Base-by-base conservation (phyloP, 306 rosid species). In the Clitoria ternatea region DNA sequence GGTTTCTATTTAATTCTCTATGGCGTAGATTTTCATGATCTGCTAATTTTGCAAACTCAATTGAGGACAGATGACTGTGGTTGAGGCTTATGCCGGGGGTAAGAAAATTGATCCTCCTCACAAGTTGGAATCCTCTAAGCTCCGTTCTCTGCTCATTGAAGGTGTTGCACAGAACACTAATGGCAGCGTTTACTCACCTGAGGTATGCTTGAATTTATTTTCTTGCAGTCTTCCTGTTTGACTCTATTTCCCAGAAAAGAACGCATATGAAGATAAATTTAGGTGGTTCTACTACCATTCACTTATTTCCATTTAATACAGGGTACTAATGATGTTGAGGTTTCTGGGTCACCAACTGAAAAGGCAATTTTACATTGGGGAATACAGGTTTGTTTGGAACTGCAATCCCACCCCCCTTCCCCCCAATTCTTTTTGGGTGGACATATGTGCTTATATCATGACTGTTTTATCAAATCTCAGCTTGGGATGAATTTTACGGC, bases 261-360 rank as follows among this genome's bases (percentile, higher is more conserved):
- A 29, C 40, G 23, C 5, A 1, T 53, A 66, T 18, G 47, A 20
- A 22, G 65, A 56, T 23, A 49, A 50, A 70, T 35, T 12, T 33
- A 8, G 42, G 35, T 35, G 22, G 10, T 49, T 39, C 45, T 48
- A 37, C 54, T 40, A 32, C 62, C 17, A 30, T 57, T 39, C 10
- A 20, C 63, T 67, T 68, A 36, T 32, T 37, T 77, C n/a, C 17
- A 32, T 62, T 15, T 29, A 68, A 37, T 68, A 70, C 66, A 91
- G 99, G 81, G 81, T 32, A 85, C 79, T 32, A 83, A 70, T 70
- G 89, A 86, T 36, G 39, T 73, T 2, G 99, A 91, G 88, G 86
- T 95, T 73, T 84, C 96, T 70, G 97, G 99, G 53, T 95, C 99
- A 66, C 99, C 99, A 23, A 95, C 96, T 13, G 99, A 95, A 75